Conservation (phyloP, 1,139 yeast genomes). For the Maudiozyma humilis region DNA sequence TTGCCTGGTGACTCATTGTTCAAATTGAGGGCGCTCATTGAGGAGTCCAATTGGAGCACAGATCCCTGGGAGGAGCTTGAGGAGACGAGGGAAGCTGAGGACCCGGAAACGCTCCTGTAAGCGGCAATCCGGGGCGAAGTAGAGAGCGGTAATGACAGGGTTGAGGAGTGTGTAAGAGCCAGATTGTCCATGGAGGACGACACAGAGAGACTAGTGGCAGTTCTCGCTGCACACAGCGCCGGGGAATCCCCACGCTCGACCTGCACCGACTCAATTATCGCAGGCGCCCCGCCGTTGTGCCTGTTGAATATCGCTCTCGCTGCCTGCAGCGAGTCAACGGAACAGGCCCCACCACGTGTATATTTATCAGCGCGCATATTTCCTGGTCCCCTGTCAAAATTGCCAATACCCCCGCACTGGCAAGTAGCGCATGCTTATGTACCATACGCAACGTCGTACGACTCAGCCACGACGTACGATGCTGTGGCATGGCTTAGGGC, state of each 20-base stretch:
- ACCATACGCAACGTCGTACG: no score
- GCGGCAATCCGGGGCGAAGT: neutral
- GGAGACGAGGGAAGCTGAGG: neutral
- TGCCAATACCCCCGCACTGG: no score
- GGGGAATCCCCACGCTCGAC: neutral
- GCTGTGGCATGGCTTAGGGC: no score
- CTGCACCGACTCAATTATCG: constrained; percentile 2
- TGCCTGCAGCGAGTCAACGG: constrained; percentile 14
- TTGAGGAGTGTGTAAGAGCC: neutral
- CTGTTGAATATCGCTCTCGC: constrained; percentile 18
- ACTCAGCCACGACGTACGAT: no score
- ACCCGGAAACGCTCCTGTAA: neutral
- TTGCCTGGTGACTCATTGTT: neutral
- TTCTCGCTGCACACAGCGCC: no score
- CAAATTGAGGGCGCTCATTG: neutral
- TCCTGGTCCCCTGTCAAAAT: no score
- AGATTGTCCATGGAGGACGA: neutral
- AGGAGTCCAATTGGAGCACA: neutral
- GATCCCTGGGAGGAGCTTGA: neutral
- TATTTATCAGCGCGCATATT: neutral
- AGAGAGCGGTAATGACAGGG: neutral
- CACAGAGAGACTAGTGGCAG: no score
- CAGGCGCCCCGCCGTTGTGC: constrained; percentile 7
- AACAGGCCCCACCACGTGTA: neutral
- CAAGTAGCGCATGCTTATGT: no score